Conservation (phyloP, 306 rosid genomes). For the Cucumis melo region DNA sequence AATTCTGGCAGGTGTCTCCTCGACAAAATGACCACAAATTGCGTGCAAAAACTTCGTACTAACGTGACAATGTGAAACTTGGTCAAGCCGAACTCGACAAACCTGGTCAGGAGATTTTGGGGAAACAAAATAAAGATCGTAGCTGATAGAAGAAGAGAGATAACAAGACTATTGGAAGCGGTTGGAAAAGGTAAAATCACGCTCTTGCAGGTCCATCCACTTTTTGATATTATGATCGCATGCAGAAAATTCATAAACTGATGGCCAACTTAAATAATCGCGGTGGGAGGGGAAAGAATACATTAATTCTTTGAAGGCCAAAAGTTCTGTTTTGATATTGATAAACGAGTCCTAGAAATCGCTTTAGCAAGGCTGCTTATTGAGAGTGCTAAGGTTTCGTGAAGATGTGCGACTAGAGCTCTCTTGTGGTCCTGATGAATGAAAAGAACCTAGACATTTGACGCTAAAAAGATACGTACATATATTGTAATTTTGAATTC, state of each 20-base stretch:
- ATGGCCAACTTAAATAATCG: not conserved
- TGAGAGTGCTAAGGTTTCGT: not conserved
- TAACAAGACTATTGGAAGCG: not conserved
- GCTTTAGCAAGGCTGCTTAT: not conserved
- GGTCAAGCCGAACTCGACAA: slow-evolving; percentile 54
- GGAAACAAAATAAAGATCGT: slow-evolving; percentile 10
- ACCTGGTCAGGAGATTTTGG: slow-evolving; percentile 27
- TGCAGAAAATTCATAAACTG: not conserved
- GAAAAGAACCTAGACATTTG: not conserved
- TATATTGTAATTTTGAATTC: not conserved
- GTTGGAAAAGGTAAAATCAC: not conserved
- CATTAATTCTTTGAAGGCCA: not conserved
- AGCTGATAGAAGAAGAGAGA: not conserved
- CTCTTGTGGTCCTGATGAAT: not conserved
- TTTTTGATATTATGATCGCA: not conserved
- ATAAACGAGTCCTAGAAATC: not conserved
- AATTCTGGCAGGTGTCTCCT: slow-evolving; percentile 25
- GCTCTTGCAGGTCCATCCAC: not conserved
- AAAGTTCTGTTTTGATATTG: not conserved
- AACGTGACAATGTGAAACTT: slow-evolving; percentile 40
- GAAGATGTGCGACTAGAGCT: not conserved
- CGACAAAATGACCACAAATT: slow-evolving; percentile 65
- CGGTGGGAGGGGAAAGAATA: not conserved
- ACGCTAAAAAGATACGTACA: not conserved
- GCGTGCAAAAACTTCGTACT: slow-evolving; percentile 58